phyloP scores from a whole-genome alignment of 208 protist genomes.

The Leishmania tropica region DNA sequence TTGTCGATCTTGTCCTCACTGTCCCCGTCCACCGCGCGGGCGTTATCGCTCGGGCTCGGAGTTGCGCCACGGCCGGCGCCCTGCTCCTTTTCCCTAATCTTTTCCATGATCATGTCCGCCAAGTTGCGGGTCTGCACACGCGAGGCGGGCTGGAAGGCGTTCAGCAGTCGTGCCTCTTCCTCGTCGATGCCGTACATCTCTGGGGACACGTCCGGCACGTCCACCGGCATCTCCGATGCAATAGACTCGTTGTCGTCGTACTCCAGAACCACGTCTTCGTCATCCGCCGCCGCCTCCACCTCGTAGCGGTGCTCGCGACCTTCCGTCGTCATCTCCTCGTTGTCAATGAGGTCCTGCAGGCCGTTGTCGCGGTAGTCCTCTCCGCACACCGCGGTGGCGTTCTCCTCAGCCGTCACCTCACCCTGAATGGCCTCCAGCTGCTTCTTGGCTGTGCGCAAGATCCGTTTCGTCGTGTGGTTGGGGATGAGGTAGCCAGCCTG shows the following conservation, averaged over 20 bases:
- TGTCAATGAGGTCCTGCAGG: slow-evolving; percentile 21
- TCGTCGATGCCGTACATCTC: slow-evolving; percentile 89
- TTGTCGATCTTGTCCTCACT: slow-evolving; percentile 66
- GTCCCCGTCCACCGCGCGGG: slow-evolving; percentile 23
- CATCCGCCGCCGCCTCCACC: slow-evolving; percentile 52
- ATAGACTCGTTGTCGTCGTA: slow-evolving; percentile 84
- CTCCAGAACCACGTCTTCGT: slow-evolving; percentile 63
- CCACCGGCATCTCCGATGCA: slow-evolving; percentile 79
- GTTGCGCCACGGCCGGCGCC: slow-evolving; percentile 26
- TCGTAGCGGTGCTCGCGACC: slow-evolving; percentile 16
- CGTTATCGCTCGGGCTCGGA: slow-evolving; percentile 15
- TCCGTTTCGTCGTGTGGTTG: slow-evolving; percentile 71
- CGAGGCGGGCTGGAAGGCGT: slow-evolving; percentile 87
- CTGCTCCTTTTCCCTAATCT: slow-evolving; percentile 87
- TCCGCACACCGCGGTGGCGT: not conserved
- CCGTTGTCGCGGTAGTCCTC: slow-evolving; percentile 9
- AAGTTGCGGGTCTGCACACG: slow-evolving; percentile 88
- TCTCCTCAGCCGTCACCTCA: slow-evolving; percentile 41
- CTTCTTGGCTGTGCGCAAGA: slow-evolving; percentile 72
- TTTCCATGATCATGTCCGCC: slow-evolving; percentile 92
- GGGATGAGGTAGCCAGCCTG: slow-evolving; percentile 73
- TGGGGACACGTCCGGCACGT: slow-evolving; percentile 56
- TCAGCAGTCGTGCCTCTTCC: slow-evolving; percentile 86
- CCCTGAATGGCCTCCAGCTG: slow-evolving; percentile 69
- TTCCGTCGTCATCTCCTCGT: slow-evolving; percentile 21